Evolutionary conservation across 768 basidiomycete species (phyloP), one percentile per base, ranked within the genome.

Genomic region (Royoungia palumana): DNA sequence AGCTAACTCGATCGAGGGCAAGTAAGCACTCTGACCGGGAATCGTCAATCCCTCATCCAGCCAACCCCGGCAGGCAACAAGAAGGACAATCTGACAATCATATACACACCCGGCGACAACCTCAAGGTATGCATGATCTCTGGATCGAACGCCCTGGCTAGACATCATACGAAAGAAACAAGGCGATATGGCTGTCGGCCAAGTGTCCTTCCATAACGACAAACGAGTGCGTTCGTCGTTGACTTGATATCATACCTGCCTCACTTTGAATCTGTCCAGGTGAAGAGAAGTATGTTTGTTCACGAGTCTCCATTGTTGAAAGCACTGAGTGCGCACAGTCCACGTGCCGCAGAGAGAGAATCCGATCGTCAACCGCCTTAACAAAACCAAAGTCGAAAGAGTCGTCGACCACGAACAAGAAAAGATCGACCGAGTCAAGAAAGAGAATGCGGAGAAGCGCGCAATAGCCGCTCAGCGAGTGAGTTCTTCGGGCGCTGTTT

Each of bases 101-200:
- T 99, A 54, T 96, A 94, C 66, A 97, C 94, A 0, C 94, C 94
- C 1, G 89, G 82, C 11, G 80, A 84, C 51, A 99, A 98, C 64
- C 75, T 99, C 49, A 94, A 95, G 82, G 92, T 92, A 42, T 14
- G 71, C 55, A 22, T 11, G 38, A 46, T 40, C 32, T 30, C 19
- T 9, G 27, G 35, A 44, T 22, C 16, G 5, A 16, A 17, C 10
- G 8, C 14, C 16, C 34, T 59, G 41, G 58, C 50, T 11, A 17
- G 14, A 6, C 6, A 17, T 41, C 17, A 16, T 30, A 17, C 38
- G 14, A 10, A 60, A 94, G 90, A 99, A 99, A 91, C 86, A 89
- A 7, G 95, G 95, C 4, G 93, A 95, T 63, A 97, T 96, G 93
- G 94, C 91, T 3, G 85, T 95, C 4, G 96, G 96, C 0, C 88